Evolutionary conservation across 1,284 basidiomycete genomes (phyloP).

Genomic region (Cutaneotrichosporon curvatum): DNA sequence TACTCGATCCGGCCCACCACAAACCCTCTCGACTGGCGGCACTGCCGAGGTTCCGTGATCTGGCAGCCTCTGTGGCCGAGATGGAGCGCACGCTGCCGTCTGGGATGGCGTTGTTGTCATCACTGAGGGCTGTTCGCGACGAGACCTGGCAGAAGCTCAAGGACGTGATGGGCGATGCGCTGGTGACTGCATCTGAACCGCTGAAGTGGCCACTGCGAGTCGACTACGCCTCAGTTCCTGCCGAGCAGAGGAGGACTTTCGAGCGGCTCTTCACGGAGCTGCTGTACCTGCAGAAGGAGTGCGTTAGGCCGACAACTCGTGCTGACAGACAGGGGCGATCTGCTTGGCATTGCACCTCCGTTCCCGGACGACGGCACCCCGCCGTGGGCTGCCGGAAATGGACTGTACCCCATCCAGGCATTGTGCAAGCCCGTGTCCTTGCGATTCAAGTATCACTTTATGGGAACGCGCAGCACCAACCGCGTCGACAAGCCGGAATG

Average conservation of each 20-base stretch:
- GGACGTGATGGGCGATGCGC: constrained; percentile 53
- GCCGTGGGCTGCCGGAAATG: constrained; percentile 37
- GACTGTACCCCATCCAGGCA: constrained; percentile 71
- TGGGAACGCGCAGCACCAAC: constrained; percentile 77
- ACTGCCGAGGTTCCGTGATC: constrained; percentile 55
- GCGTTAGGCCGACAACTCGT: too few relatives aligned
- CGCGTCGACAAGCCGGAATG: constrained; percentile 97
- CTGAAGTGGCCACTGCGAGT: constrained; percentile 72
- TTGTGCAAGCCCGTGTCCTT: constrained; percentile 77
- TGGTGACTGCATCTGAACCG: constrained; percentile 60
- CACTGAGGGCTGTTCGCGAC: constrained; percentile 52
- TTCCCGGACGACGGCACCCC: constrained; percentile 3
- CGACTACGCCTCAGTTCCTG: constrained; percentile 54
- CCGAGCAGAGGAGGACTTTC: constrained; percentile 57
- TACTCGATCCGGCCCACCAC: constrained; percentile 37
- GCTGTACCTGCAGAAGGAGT: constrained; percentile 66
- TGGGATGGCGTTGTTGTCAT: constrained; percentile 50
- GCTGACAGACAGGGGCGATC: constrained; percentile 2
- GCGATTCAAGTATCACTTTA: constrained; percentile 94
- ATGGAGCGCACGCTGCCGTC: constrained; percentile 41
- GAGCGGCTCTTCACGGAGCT: constrained; percentile 67
- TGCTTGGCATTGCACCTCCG: constrained; percentile 3
- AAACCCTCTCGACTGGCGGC: constrained; percentile 45
- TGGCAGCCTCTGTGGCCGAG: constrained; percentile 58
- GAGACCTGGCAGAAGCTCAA: constrained; percentile 72